A percentile compares a stretch with the other conserved stretches of the same genome.
Evolutionary conservation across 306 rosid genomes (phyloP).

Genomic region (Fagus crenata): DNA sequence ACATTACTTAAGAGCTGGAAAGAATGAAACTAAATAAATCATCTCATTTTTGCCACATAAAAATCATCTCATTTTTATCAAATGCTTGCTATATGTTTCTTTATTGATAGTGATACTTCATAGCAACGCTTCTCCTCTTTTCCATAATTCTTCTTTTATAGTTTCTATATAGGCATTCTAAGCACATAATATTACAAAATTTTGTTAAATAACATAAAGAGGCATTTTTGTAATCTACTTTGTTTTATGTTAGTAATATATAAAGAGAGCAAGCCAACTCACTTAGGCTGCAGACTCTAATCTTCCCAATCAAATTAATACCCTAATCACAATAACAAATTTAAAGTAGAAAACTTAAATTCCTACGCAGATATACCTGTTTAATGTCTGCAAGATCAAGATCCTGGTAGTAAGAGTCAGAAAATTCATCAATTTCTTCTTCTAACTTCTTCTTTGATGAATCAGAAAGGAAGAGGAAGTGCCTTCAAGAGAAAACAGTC

Average conservation of each 20-base stretch:
- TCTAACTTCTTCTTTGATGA: slow-evolving; percentile 67
- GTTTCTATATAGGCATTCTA: background rate
- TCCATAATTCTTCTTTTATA: background rate
- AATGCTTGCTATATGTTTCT: slow-evolving; percentile 14
- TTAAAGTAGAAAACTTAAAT: background rate
- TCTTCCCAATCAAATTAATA: no score
- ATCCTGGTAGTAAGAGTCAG: slow-evolving; percentile 81
- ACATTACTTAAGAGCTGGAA: slow-evolving; percentile 72
- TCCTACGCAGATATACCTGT: slow-evolving; percentile 49
- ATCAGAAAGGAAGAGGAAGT: slow-evolving; percentile 72
- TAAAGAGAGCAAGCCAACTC: no score
- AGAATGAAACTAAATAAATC: slow-evolving; percentile 19
- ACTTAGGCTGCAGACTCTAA: no score
- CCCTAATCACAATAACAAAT: no score
- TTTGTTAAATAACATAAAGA: no score
- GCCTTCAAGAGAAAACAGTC: slow-evolving; percentile 45
- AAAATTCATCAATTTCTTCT: slow-evolving; percentile 84
- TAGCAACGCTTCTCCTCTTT: slow-evolving; percentile 4
- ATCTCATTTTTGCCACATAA: slow-evolving; percentile 5
- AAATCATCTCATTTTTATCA: slow-evolving; percentile 19
- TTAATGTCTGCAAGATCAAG: slow-evolving; percentile 68
- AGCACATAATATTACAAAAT: background rate
- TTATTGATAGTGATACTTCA: slow-evolving; percentile 11
- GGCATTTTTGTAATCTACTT: no score
- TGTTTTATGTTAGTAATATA: no score